Percentiles rank a stretch among this genome's conserved stretches.
These are phyloP conservation scores for Chlamydomonas incerta DNA, from an alignment of 139 green algal species.

Conservation along the genomic window DNA sequence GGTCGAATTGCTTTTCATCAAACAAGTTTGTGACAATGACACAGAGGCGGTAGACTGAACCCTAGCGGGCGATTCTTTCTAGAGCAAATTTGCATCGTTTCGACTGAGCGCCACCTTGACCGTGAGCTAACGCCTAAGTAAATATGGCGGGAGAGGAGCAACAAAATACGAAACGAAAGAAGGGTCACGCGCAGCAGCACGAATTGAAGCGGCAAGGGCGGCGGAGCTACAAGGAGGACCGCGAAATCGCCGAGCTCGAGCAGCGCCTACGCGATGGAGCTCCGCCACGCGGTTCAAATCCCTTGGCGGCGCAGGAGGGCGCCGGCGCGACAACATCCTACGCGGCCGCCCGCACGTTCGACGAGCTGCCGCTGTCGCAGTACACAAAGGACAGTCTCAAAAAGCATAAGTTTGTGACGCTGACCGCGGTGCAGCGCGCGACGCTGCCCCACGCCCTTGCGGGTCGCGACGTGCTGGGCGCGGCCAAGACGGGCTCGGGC, in stretches of 20 bases:
- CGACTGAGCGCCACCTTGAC: too few species aligned
- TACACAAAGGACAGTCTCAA: constrained; percentile 67
- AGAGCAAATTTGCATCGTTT: too few species aligned
- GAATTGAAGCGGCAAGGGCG: constrained; percentile 10
- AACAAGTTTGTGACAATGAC: too few species aligned
- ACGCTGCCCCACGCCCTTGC: constrained; percentile 92
- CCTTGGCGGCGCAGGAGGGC: constrained; percentile 45
- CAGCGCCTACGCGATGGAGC: constrained; percentile 45
- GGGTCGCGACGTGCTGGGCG: constrained; percentile 94
- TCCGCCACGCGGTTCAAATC: constrained; percentile 64
- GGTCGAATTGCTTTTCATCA: too few species aligned
- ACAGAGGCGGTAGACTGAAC: too few species aligned
- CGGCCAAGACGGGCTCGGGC: constrained; percentile 97
- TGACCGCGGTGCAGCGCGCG: constrained; percentile 96
- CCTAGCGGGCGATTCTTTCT: too few species aligned
- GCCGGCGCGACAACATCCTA: constrained; percentile 44
- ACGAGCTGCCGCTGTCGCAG: constrained; percentile 62
- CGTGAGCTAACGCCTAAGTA: background rate
- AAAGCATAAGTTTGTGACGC: constrained; percentile 67
- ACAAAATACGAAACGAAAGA: constrained; percentile 7
- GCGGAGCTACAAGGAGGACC: constrained; percentile 39
- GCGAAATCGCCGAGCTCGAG: constrained; percentile 53
- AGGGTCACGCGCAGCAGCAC: background rate
- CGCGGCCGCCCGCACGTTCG: constrained; percentile 55
- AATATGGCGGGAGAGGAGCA: constrained; percentile 7